phyloP scores from a whole-genome alignment of 192 early-diverging fungal species.

The Backusella luteola region DNA sequence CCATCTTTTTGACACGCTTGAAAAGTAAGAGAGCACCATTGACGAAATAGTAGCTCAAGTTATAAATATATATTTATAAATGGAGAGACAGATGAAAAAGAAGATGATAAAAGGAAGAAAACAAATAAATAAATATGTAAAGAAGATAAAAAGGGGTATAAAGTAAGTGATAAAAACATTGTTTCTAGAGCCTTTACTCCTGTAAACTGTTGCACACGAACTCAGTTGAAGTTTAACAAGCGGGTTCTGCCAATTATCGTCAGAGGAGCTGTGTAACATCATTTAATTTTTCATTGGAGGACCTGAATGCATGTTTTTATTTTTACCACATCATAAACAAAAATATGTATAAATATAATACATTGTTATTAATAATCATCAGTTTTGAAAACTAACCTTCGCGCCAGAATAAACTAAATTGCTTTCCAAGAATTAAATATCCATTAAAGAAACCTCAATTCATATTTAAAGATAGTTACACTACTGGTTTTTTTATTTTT shows the following conservation, averaged over 20 bases:
- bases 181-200: not conserved
- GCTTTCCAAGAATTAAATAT: not conserved
- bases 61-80: not conserved
- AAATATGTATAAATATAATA: not conserved
- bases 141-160: not conserved
- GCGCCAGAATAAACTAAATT: not conserved
- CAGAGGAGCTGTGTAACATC: not conserved
- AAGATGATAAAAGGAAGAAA: not conserved
- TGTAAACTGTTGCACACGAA: not conserved
- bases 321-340: not conserved
- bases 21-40: not conserved
- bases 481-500: not conserved
- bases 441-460: not conserved
- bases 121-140: not conserved
- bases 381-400: not conserved
- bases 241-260: not conserved
- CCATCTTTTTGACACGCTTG: not conserved
- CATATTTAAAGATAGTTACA: not conserved
- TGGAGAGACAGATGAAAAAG: not conserved
- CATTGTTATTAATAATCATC: not conserved
- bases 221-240: not conserved
- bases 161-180: constrained; percentile 1
- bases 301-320: not conserved
- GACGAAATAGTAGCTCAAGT: not conserved
- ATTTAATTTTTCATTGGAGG: not conserved